Evolutionary conservation across 2,329 filamentous ascomycete genomes (phyloP).

Genomic region (Bipolaris victoriae): DNA sequence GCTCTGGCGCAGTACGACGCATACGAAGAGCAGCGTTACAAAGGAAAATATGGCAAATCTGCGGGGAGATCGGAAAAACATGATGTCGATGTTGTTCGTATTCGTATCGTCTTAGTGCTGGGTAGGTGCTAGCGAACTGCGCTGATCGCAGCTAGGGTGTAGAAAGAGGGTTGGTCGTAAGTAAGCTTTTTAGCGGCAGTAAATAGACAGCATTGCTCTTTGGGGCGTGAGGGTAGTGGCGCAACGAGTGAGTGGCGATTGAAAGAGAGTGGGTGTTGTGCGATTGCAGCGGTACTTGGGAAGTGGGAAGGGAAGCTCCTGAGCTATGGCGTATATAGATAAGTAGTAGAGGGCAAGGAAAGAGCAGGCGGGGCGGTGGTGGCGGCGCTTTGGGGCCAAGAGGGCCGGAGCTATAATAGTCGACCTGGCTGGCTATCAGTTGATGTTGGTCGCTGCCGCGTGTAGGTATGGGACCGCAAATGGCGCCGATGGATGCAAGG

Average conservation of each 20-base stretch:
- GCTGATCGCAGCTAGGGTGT: constrained; percentile 18
- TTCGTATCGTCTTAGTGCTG: constrained; percentile 24
- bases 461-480: not conserved
- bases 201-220: constrained; percentile 26
- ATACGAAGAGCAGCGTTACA: constrained; percentile 42
- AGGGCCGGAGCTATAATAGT: constrained; percentile 8
- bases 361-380: constrained; percentile 9
- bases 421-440: constrained; percentile 1
- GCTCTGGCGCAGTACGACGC: constrained; percentile 37
- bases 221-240: constrained; percentile 2
- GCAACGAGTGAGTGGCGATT: constrained; percentile 10
- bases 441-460: constrained; percentile 12
- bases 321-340: constrained; percentile 2
- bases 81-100: constrained; percentile 31
- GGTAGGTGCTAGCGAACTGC: constrained; percentile 24
- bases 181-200: constrained; percentile 23
- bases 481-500: constrained; percentile 1
- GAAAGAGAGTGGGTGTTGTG: constrained; percentile 9
- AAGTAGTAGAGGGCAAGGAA: constrained; percentile 4
- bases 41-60: constrained; percentile 47
- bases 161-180: constrained; percentile 20
- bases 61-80: constrained; percentile 48
- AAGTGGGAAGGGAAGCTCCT: not conserved
- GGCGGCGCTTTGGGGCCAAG: constrained; percentile 8
- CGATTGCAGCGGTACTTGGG: not conserved